These are phyloP conservation scores for Rhodomyrtus tomentosa DNA, from an alignment of 345 rosid genomes.

Conservation along the genomic window DNA sequence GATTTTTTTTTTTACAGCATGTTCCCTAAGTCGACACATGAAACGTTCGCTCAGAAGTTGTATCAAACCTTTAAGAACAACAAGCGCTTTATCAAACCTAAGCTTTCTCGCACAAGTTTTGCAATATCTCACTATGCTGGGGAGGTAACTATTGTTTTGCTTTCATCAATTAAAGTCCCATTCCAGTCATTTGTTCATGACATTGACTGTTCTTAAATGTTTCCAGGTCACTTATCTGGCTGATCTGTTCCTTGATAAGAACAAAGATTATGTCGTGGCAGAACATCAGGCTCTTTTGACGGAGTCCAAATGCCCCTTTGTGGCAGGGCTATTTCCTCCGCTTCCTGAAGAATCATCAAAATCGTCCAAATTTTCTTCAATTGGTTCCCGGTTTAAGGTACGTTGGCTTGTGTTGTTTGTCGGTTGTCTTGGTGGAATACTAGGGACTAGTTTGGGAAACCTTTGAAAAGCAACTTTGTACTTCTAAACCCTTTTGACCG, in stretches of 20 bases:
- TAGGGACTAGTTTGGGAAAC: background rate
- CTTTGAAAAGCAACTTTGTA: background rate
- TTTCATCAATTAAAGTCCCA: background rate
- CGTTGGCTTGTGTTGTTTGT: background rate
- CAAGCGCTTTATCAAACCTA: conserved; percentile 96
- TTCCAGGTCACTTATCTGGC: conserved; percentile 84
- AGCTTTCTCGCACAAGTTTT: conserved; percentile 95
- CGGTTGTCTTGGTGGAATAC: background rate
- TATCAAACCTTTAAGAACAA: conserved; percentile 90
- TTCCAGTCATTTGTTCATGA: background rate
- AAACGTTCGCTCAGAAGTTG: conserved; percentile 97
- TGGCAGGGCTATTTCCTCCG: conserved; percentile 75
- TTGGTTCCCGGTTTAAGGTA: conserved; percentile 98
- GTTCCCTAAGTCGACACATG: conserved; percentile 98
- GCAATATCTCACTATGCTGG: conserved; percentile 98
- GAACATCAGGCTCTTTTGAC: conserved; percentile 94
- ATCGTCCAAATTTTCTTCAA: conserved; percentile 95
- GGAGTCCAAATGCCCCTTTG: conserved; percentile 72
- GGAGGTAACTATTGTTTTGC: conserved; percentile 46
- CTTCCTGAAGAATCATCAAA: conserved; percentile 84
- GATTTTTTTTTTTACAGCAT: conserved; percentile 50
- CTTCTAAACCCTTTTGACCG: background rate
- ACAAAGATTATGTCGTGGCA: conserved; percentile 99
- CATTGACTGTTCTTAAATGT: conserved; percentile 1
- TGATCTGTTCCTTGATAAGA: conserved; percentile 91